Evolutionary conservation across 108 stramenopile genomes (phyloP), one percentile per base, ranked within the genome.

Genomic region (Pelagomonas calceolata): DNA sequence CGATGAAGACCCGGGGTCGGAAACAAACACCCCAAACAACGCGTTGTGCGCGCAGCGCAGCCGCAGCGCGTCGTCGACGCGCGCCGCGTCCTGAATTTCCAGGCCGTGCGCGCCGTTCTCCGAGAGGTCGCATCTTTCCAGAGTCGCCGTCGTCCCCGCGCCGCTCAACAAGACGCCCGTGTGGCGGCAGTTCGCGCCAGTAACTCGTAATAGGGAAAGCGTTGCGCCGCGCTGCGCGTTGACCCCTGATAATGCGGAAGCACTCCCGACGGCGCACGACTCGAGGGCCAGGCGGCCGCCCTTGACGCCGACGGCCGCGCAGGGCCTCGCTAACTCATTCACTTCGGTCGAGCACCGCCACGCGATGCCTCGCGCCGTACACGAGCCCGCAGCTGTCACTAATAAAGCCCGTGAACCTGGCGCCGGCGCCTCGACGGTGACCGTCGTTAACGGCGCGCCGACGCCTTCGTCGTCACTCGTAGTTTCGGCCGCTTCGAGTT

Each of bases 291-390:
- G 51, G 7, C 1, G 3, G 51, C 51, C 51, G 51, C 21, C 51
- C 51, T 60, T 60, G 51, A 60, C 51, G 51, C 51, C 51, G 51
- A 60, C 51, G 51, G 51, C 51, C 51, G 51, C 51, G 51, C 51
- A 60, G 21, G 51, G 51, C 26, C 26, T 4, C 51, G 18, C 7
- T 12, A 10, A 10, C 9, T 5, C 5, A 12, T 5, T 10, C 39
- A 12, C 5, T 12, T 43, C 39, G 39, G 9, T 12, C 39, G 39
- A 43, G 51, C 51, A 60, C 51, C 51, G 51, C 3, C 18, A 12
- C 21, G 51, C 51, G 21, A 60, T 1, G 10, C 51, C 21, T 26
- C 51, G 51, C 51, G 51, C 51, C 21, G 1, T 1, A 26, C 14
- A 26, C 21, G 26, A 17, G 51, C 51, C 51, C 51, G 51, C 26